Evolutionary conservation across 179 eudicot species (phyloP), one percentile per base, ranked within the genome.

Genomic region (Heliamphora pulchella): DNA sequence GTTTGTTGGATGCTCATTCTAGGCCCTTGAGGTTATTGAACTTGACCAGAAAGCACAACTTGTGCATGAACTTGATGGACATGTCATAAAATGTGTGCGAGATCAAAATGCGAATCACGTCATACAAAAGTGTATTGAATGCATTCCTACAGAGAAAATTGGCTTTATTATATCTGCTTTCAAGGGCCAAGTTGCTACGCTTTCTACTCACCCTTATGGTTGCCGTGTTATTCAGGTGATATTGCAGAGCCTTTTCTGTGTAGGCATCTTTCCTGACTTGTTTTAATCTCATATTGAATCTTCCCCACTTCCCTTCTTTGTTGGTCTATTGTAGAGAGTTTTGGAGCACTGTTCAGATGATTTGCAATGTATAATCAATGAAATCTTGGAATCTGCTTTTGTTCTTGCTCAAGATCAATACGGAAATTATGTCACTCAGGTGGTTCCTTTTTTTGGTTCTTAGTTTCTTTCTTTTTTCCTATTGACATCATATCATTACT

Each of bases 91-190:
- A 83, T 94, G 98, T 67, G 98, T 94, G 46, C 92, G 91, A 14
- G 98, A 94, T 87, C 98, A 94, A 83, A 94, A 94, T 82, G 98
- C 97, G 74, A 94, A 94, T 82, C 98, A 93, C 85, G 98, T 93
- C 17, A 88, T 94, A 77, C 98, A 94, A 54, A 94, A 94, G 86
- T 93, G 98, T 80, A 91, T 94, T 50, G 98, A 93, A 78, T 84
- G 96, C 79, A 81, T 94, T 44, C 93, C 98, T 46, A 80, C 86
- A 0, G 91, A 89, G 76, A 86, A 87, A 48, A 89, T 93, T 80
- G 86, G 86, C 54, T 94, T 94, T 79, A 88, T 94, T 67, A 86
- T 94, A 8, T 89, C 96, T 72, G 85, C 98, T 78, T 94, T 94
- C 78, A 88, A 85, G 51, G 91, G 89, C 76, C 91, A 93, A 83